These are phyloP conservation scores for Wickerhamiella cacticola DNA, from an alignment of 805 yeast species.

Conservation along the genomic window DNA sequence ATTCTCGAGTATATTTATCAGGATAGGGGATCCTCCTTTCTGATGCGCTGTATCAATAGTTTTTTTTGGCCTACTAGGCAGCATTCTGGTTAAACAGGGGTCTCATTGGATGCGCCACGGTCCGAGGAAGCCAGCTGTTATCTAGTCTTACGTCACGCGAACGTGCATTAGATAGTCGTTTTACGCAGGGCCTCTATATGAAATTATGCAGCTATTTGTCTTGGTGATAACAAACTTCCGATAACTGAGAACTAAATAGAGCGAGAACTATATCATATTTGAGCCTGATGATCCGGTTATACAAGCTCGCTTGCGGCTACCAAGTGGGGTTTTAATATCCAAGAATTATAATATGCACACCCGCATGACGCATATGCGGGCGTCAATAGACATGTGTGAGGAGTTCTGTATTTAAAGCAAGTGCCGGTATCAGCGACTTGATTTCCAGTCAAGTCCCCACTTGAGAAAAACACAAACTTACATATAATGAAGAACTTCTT, in stretches of 20 bases:
- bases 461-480: no score
- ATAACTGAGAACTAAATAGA: no score
- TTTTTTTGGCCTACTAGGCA: no score
- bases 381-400: neutral
- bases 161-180: neutral
- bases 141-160: neutral
- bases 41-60: no score
- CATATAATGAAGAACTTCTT: conserved; percentile 6
- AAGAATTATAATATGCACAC: neutral
- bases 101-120: neutral
- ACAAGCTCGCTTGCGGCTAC: neutral
- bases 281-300: no score
- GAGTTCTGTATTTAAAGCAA: neutral
- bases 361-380: neutral
- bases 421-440: neutral
- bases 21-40: neutral
- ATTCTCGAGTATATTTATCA: no score
- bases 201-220: neutral
- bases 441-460: neutral
- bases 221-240: neutral
- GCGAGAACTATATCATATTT: no score
- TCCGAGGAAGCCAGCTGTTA: conserved; percentile 1
- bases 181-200: neutral
- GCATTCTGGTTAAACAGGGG: no score
- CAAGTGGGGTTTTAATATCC: neutral